Evolutionary conservation across 257 asterid species (phyloP).

Genomic region (Solanum piurae): DNA sequence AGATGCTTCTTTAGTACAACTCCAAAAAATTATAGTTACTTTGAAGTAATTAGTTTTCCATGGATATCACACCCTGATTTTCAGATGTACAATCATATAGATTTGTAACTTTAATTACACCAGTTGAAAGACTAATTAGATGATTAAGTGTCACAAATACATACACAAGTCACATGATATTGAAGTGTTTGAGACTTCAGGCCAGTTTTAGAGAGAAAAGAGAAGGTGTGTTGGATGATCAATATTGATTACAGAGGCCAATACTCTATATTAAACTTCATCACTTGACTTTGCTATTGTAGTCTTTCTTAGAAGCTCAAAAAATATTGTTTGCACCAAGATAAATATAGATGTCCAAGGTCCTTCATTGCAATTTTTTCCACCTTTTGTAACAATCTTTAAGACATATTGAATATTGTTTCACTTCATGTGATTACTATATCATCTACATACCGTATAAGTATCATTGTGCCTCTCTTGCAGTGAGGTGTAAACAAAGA

Average conservation of each 20-base stretch:
- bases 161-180: neutral
- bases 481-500: neutral
- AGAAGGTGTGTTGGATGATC: neutral
- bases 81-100: neutral
- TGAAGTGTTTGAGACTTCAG: neutral
- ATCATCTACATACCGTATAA: no score
- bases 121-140: neutral
- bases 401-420: neutral
- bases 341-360: neutral
- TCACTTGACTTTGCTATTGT: neutral
- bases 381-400: neutral
- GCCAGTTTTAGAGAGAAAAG: neutral
- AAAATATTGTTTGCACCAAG: neutral
- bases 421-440: neutral
- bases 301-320: neutral
- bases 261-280: neutral
- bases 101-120: neutral
- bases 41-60: neutral
- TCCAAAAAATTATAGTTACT: neutral
- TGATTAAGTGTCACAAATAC: neutral
- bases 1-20: neutral
- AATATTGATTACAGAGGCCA: neutral
- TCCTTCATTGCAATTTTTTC: neutral
- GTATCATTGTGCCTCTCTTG: neutral
- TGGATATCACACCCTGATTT: neutral